Conservation (phyloP, 768 basidiomycete genomes). For the Pleurotus tuoliensis region DNA sequence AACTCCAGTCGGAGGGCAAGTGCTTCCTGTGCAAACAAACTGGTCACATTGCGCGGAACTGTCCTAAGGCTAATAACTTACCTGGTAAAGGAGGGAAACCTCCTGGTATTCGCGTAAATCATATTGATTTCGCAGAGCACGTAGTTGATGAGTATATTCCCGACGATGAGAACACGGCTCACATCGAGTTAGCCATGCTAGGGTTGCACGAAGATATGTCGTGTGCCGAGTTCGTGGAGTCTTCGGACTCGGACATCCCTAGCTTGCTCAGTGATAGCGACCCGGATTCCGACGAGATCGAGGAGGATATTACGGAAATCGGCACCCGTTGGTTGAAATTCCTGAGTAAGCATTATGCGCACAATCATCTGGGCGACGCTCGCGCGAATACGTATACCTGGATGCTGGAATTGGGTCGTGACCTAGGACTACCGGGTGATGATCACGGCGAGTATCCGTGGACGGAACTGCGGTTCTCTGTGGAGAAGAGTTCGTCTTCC, state of each 20-base stretch:
- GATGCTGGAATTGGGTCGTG: background rate
- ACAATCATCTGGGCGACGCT: background rate
- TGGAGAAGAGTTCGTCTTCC: too few species aligned
- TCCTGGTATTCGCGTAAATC: background rate
- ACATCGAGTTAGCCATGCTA: background rate
- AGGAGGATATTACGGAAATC: background rate
- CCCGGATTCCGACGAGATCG: background rate
- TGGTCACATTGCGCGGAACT: constrained; percentile 25
- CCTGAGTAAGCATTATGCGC: background rate
- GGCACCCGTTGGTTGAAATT: background rate
- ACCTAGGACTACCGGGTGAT: background rate
- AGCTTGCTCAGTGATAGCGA: background rate
- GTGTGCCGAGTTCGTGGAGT: too few species aligned
- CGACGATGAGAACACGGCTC: background rate
- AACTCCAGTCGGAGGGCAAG: constrained; percentile 14
- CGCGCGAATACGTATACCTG: background rate
- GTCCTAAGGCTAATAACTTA: constrained; percentile 18
- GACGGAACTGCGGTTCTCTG: too few species aligned
- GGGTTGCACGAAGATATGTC: background rate
- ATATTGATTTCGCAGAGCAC: background rate
- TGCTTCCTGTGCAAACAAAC: constrained; percentile 25
- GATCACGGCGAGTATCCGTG: background rate
- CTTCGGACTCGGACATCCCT: background rate
- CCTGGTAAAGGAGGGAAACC: background rate
- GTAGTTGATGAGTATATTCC: background rate